phyloP scores from a whole-genome alignment of 2,329 filamentous ascomycete species.

The Beauveria brongniartii region DNA sequence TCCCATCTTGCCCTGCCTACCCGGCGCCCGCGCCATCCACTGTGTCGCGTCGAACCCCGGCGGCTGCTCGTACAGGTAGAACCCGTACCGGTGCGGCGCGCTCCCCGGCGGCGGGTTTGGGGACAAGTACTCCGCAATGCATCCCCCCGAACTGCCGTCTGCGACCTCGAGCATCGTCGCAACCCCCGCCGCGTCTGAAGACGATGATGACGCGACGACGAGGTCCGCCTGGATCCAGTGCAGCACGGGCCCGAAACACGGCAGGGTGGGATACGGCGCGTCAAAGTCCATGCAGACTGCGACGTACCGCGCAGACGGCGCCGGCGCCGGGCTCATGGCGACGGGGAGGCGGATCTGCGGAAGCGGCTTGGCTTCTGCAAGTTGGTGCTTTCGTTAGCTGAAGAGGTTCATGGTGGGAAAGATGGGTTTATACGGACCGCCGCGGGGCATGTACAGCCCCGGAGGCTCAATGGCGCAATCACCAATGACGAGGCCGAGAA shows the following conservation, averaged over 20 bases:
- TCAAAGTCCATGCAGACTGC: slow-evolving; percentile 34
- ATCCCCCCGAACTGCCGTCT: slow-evolving; percentile 14
- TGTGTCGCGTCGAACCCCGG: slow-evolving; percentile 12
- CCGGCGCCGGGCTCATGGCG: background rate
- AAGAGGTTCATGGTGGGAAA: no score
- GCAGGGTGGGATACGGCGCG: slow-evolving; percentile 34
- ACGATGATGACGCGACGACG: background rate
- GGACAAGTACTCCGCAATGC: slow-evolving; percentile 32
- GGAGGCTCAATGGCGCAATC: slow-evolving; percentile 10
- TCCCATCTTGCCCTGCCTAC: slow-evolving; percentile 27
- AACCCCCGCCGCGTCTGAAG: background rate
- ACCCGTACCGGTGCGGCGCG: slow-evolving; percentile 40
- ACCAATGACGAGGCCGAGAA: slow-evolving; percentile 14
- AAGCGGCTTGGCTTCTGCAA: background rate
- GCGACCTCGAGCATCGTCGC: background rate
- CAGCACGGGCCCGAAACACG: slow-evolving; percentile 34
- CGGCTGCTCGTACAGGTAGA: slow-evolving; percentile 41
- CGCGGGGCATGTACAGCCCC: slow-evolving; percentile 14
- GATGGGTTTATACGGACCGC: background rate
- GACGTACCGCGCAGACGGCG: background rate
- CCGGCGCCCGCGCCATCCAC: slow-evolving; percentile 21
- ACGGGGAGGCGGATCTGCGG: background rate
- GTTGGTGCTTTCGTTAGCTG: no score
- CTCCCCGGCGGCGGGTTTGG: slow-evolving; percentile 38
- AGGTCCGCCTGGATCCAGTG: slow-evolving; percentile 39